Percentiles rank a stretch among this genome's conserved stretches.
phyloP scores from a whole-genome alignment of 2,329 filamentous ascomycete species.

The Colletotrichum sp. region DNA sequence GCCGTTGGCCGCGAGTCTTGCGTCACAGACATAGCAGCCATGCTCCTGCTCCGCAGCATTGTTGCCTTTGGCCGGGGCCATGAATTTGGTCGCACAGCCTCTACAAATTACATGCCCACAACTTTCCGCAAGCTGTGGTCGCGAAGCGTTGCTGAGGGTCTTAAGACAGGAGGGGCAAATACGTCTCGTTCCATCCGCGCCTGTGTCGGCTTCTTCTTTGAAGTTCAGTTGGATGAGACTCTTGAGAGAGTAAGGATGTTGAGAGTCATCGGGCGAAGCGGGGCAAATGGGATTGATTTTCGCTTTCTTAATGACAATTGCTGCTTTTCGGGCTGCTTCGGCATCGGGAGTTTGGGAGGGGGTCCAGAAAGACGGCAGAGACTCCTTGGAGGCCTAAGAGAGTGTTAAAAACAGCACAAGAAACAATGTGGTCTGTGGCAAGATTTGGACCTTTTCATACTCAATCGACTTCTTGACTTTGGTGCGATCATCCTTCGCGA shows the following conservation, averaged over 20 bases:
- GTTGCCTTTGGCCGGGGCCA: constrained; percentile 59
- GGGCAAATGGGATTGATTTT: constrained; percentile 80
- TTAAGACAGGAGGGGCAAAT: constrained; percentile 89
- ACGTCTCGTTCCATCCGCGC: constrained; percentile 46
- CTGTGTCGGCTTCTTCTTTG: constrained; percentile 64
- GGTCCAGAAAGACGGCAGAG: constrained; percentile 90
- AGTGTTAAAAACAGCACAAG: background rate
- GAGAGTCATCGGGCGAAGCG: constrained; percentile 66
- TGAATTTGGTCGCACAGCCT: constrained; percentile 82
- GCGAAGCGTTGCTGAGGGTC: constrained; percentile 78
- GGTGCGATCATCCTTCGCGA: constrained; percentile 71
- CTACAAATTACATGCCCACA: constrained; percentile 94
- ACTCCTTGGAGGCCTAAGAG: constrained; percentile 13
- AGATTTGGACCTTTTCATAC: constrained; percentile 66
- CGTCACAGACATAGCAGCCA: constrained; percentile 86
- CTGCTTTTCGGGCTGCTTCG: constrained; percentile 27
- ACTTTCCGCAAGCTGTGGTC: constrained; percentile 81
- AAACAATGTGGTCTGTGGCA: background rate
- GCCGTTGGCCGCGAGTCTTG: constrained; percentile 65
- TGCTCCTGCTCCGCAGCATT: constrained; percentile 47
- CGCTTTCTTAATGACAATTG: constrained; percentile 50
- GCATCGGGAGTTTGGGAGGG: constrained; percentile 76
- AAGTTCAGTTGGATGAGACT: constrained; percentile 79
- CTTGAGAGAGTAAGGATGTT: constrained; percentile 80
- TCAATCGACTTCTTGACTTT: constrained; percentile 74